Evolutionary conservation across 202 grass and related monocot genomes (phyloP), one percentile per base, ranked within the genome.

Genomic region (Bolboschoenoplectus hybrid): DNA sequence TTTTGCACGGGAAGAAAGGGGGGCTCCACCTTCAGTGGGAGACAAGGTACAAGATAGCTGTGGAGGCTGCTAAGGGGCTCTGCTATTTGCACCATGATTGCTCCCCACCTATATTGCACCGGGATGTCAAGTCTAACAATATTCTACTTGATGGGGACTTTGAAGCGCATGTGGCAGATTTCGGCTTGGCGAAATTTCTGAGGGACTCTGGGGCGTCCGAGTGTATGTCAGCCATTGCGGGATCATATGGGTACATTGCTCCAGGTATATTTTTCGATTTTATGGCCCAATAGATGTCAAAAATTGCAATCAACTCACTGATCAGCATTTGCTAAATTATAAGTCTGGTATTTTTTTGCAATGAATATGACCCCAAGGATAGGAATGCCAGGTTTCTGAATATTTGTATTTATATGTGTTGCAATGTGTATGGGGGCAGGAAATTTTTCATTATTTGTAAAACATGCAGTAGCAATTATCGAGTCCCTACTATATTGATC

Each of bases 81-180:
- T 98, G 96, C 86, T 98, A 98, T 87, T 90, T 98, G 67, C 96
- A 98, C 93, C 96, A 98, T 69, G 96, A 98, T 84, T 98, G 96
- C 90, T 95, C 91, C 12, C 96, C 93, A 63, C 83, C 91, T 50
- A 98, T 98, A 47, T 91, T 98, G 72, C 96, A 98, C 83, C 89
- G 96, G 50, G 96, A 98, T 74, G 96, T 98, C 72, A 98, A 98
- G 88, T 98, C 96, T 63, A 98, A 98, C 89, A 98, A 98, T 87
- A 98, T 98, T 75, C 88, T 98, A 32, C 90, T 98, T 10, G 91
- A 93, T 63, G 79, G 85, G 61, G 89, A 92, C 50, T 95, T 95
- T 77, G 95, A 97, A 85, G 93, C 95, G 35, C 95, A 97, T 63
- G 95, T 97, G 2, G 93, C 95, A 0, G 95, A 98, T 80, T 98